Evolutionary conservation across 768 basidiomycete genomes (phyloP).

Genomic region (Sporobolomyces phaffii): DNA sequence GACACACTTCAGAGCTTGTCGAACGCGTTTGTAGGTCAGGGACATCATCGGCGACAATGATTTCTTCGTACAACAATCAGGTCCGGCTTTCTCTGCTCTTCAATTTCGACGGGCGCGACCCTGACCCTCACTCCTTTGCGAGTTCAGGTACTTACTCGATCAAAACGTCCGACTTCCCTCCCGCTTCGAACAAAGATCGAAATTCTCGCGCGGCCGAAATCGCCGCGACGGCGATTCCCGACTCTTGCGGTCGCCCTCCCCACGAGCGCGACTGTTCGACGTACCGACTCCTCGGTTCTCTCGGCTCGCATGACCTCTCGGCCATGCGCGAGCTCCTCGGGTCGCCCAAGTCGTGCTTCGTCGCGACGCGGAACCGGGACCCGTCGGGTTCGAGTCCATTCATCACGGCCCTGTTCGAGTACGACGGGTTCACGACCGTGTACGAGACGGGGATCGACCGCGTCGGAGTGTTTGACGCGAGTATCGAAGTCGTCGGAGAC

Average conservation of each 20-base stretch:
- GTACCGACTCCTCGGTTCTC: conserved; percentile 39
- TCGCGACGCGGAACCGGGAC: conserved; percentile 1
- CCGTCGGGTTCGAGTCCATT: background rate
- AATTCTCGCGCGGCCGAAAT: conserved; percentile 13
- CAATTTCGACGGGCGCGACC: background rate
- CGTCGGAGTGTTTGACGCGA: conserved; percentile 44
- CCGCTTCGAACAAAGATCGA: conserved; percentile 18
- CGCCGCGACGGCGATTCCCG: conserved; percentile 35
- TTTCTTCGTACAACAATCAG: conserved; percentile 42
- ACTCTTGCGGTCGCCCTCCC: conserved; percentile 2
- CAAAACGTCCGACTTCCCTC: conserved; percentile 36
- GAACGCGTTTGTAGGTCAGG: conserved; percentile 18
- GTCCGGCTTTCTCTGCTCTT: conserved; percentile 30
- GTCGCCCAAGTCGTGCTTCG: conserved; percentile 39
- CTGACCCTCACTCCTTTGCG: background rate
- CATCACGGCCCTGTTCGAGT: conserved; percentile 34
- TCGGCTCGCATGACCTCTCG: conserved; percentile 44
- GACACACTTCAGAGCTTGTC: background rate
- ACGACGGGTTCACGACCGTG: conserved; percentile 40
- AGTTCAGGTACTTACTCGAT: background rate
- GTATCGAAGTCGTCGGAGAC: conserved; percentile 44
- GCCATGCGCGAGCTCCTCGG: conserved; percentile 45
- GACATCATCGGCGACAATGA: conserved; percentile 8
- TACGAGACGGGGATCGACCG: conserved; percentile 43
- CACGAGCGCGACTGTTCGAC: conserved; percentile 20